A percentile compares a stretch with the other conserved stretches of the same genome.
phyloP scores from a whole-genome alignment of 495 filamentous ascomycete genomes.

The Aspergillus steynii region DNA sequence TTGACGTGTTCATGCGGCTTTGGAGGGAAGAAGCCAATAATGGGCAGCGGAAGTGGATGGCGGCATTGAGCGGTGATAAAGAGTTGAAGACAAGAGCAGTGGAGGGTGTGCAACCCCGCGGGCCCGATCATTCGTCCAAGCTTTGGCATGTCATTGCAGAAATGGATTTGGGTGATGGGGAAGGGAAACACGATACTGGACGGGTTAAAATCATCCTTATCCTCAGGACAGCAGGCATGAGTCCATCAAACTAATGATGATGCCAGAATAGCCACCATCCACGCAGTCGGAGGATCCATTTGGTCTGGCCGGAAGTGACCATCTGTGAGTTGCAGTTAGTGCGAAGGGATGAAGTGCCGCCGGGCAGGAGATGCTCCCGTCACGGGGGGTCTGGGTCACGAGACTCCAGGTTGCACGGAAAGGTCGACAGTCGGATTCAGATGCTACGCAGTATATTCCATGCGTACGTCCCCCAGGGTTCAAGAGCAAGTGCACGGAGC shows the following conservation, averaged over 20 bases:
- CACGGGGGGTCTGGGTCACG: no score
- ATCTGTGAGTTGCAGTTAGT: no score
- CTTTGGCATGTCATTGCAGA: not conserved
- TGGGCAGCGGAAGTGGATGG: conserved; percentile 22
- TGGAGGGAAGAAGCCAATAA: conserved; percentile 18
- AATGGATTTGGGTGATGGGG: not conserved
- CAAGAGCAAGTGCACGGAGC: not conserved
- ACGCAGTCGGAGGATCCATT: no score
- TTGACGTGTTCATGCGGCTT: conserved; percentile 29
- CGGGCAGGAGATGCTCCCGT: no score
- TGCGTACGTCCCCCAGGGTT: not conserved
- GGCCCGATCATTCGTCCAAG: not conserved
- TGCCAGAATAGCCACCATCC: no score
- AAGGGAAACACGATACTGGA: not conserved
- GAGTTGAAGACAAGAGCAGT: not conserved
- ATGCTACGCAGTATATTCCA: no score
- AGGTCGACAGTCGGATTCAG: no score
- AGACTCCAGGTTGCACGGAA: no score
- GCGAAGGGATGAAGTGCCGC: no score
- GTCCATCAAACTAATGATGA: no score
- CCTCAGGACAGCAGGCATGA: not conserved
- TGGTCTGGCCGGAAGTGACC: no score
- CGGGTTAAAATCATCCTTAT: not conserved
- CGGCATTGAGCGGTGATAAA: conserved; percentile 12
- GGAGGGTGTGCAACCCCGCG: conserved; percentile 11